Evolutionary conservation across 768 basidiomycete species (phyloP), one percentile per base, ranked within the genome.

Genomic region (Sporobolomyces roseus): DNA sequence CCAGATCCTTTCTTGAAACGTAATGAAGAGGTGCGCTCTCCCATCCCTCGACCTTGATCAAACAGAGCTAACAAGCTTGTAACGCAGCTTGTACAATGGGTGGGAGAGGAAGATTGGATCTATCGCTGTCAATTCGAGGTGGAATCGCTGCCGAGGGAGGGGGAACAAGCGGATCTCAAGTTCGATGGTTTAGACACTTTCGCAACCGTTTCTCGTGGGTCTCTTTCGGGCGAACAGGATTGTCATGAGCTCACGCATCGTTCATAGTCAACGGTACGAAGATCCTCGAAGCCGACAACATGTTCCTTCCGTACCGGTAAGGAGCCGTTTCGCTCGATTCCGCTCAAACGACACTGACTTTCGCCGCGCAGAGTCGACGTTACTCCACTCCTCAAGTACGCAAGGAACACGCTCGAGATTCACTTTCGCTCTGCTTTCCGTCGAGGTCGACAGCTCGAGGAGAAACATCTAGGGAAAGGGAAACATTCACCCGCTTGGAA

Each of bases 121-220:
- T 97, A 94, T 82, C 87, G 83, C 75, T 87, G 85, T 5, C 80
- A 76, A 2, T 87, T 96, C 75, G 75, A 78, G 8, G 80, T 86
- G 23, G 77, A 77, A 23, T 84, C 86, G 52, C 74, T 1, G 30
- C 56, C 43, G 4, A 30, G 25, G 13, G 36, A 27, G 23, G 77
- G 79, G 3, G 71, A 81, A 4, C 82, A 87, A 61, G 80, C 83
- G 35, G 91, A 93, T 77, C 80, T 97, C 23, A 83, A 93, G 12
- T 92, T 94, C 68, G 91, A 94, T 16, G 93, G 93, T 23, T 79
- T 97, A 25, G 93, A 97, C 75, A 96, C 93, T 0, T 94, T 92
- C 76, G 86, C 88, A 3, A 81, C 80, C n/a, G 82, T 93, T 48
- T 78, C 78, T 36, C 78, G 94, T 66, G 91, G 89, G 72, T 46